These are phyloP conservation scores for Rhizophora apiculata DNA, from an alignment of 345 rosid species.

Conservation along the genomic window DNA sequence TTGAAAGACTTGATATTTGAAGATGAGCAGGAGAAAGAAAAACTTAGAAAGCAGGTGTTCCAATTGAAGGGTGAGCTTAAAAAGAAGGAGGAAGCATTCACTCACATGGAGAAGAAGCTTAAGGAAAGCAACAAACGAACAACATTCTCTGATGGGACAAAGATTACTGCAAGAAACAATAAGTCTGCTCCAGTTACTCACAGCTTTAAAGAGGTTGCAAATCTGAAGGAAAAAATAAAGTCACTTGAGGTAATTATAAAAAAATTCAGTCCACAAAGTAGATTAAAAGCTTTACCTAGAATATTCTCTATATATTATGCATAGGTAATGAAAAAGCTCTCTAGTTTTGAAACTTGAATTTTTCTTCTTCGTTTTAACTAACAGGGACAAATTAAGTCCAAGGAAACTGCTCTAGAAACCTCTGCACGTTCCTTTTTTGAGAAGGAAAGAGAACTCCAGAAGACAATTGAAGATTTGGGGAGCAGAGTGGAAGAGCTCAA, in stretches of 20 bases:
- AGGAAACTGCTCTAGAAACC: constrained; percentile 59
- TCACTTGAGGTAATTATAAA: constrained; percentile 54
- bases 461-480: constrained; percentile 55
- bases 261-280: not conserved
- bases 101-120: constrained; percentile 49
- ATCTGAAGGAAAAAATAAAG: constrained; percentile 56
- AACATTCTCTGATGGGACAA: constrained; percentile 37
- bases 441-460: constrained; percentile 55
- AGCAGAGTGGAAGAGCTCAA: constrained; percentile 46
- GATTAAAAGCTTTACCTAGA: not conserved
- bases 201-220: constrained; percentile 50
- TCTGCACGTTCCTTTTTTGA: constrained; percentile 47
- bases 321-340: not conserved
- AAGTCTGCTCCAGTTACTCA: constrained; percentile 42
- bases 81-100: constrained; percentile 56
- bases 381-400: constrained; percentile 64
- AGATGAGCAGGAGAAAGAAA: constrained; percentile 68
- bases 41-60: constrained; percentile 51
- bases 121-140: constrained; percentile 40
- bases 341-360: too few relatives aligned
- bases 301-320: not conserved
- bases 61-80: constrained; percentile 61
- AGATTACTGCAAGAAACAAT: constrained; percentile 47
- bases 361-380: constrained; percentile 6
- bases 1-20: constrained; percentile 43